A percentile compares a stretch with the other conserved stretches of the same genome.
Evolutionary conservation across 78 protist species (phyloP).

Genomic region (Dictyostelium capitatum): DNA sequence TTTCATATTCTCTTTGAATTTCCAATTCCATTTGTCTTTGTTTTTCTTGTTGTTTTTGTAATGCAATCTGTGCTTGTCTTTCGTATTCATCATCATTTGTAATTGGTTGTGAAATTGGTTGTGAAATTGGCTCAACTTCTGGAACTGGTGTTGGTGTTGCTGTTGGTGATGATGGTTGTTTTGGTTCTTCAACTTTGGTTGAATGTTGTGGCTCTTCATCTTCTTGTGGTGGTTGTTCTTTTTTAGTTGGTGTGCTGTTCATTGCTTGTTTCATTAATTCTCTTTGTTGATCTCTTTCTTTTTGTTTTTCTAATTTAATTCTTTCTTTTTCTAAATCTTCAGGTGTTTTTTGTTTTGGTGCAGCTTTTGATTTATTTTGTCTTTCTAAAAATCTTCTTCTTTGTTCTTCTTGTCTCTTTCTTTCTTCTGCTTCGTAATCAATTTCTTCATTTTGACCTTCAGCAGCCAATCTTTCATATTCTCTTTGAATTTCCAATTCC

Average conservation of each 20-base stretch:
- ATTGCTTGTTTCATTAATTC: constrained; percentile 46
- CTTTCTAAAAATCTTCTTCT: not conserved
- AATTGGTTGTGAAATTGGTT: not conserved
- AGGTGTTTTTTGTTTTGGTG: constrained; percentile 25
- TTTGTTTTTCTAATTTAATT: constrained; percentile 32
- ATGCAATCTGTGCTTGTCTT: constrained; percentile 24
- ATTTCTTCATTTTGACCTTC: constrained; percentile 21
- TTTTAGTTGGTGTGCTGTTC: not conserved
- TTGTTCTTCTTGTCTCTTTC: not conserved
- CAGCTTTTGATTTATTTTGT: constrained; percentile 15
- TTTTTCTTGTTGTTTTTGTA: constrained; percentile 40
- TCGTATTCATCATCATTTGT: constrained; percentile 45
- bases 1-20: constrained; percentile 41
- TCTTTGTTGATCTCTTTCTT: constrained; percentile 61
- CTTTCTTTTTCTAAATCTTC: constrained; percentile 39
- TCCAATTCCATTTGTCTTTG: constrained; percentile 60
- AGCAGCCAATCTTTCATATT: constrained; percentile 57
- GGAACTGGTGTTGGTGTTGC: too few species aligned
- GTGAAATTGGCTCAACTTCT: not conserved
- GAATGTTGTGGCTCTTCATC: not conserved
- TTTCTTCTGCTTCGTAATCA: constrained; percentile 1
- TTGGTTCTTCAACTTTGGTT: not conserved
- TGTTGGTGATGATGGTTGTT: constrained; percentile 2
- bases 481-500: constrained; percentile 51
- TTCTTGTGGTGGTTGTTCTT: not conserved